phyloP scores from a whole-genome alignment of 257 asterid species.

The Plectranthus barbatus region DNA sequence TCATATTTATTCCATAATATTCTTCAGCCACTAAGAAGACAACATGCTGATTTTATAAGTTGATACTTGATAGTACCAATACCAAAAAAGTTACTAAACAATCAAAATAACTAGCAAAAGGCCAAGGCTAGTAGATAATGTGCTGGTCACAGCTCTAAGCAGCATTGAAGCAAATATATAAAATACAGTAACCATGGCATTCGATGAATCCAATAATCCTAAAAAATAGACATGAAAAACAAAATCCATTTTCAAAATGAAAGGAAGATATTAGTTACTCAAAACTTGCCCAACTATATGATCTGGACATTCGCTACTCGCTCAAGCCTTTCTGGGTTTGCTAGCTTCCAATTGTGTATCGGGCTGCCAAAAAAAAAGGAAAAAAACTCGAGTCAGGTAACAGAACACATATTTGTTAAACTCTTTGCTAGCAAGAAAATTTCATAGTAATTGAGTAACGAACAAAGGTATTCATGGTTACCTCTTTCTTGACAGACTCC shows the following conservation, averaged over 20 bases:
- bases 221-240: neutral
- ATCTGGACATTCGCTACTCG: neutral
- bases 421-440: neutral
- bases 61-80: no score
- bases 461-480: neutral
- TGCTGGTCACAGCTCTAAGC: neutral
- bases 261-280: neutral
- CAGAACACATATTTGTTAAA: no score
- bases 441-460: no score
- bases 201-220: neutral
- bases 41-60: no score
- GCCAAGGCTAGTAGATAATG: no score
- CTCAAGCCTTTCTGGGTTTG: constrained; percentile 49
- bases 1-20: no score
- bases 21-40: no score
- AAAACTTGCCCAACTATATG: constrained; percentile 6
- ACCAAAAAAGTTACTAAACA: no score
- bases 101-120: no score
- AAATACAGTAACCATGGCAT: neutral
- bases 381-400: neutral
- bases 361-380: constrained; percentile 27
- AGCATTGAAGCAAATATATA: neutral
- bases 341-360: constrained; percentile 53
- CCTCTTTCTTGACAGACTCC: constrained; percentile 82
- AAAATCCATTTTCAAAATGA: neutral